These are phyloP conservation scores for Leucosporidium yakuticum DNA, from an alignment of 768 basidiomycete species.

Conservation along the genomic window DNA sequence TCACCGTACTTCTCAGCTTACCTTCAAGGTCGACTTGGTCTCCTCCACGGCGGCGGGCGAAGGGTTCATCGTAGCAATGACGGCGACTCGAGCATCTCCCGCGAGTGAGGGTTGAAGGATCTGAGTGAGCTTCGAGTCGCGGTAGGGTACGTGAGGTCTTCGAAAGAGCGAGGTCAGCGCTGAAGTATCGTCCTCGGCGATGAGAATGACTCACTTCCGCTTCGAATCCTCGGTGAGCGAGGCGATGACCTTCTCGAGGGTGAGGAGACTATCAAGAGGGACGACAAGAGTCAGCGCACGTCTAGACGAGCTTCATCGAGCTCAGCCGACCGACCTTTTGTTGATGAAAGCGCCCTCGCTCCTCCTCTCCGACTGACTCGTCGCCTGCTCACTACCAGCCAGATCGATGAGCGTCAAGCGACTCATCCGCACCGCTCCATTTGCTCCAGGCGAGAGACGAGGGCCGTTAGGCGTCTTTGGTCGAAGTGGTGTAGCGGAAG, in stretches of 20 bases:
- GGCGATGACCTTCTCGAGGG: constrained; percentile 84
- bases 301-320: no score
- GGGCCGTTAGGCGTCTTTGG: constrained; percentile 17
- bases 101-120: constrained; percentile 91
- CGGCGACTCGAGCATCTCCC: constrained; percentile 86
- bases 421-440: constrained; percentile 33
- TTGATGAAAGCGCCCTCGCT: constrained; percentile 97
- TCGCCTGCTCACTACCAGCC: constrained; percentile 94
- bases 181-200: constrained; percentile 49
- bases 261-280: constrained; percentile 57
- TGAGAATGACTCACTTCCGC: constrained; percentile 49
- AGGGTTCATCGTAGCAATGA: constrained; percentile 93
- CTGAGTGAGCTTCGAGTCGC: constrained; percentile 70
- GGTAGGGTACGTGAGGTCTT: constrained; percentile 87
- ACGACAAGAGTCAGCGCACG: background rate
- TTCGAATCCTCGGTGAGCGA: constrained; percentile 70
- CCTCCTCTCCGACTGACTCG: constrained; percentile 87
- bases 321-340: constrained; percentile 44
- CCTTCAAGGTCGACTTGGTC: constrained; percentile 81
- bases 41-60: constrained; percentile 70
- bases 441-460: constrained; percentile 16
- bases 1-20: constrained; percentile 80
- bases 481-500: background rate
- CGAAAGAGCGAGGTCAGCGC: background rate
- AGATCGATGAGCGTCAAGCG: constrained; percentile 81